These are phyloP conservation scores for Tolypocladium ophioglossoides DNA, from an alignment of 2,329 filamentous ascomycete genomes.

Conservation along the genomic window DNA sequence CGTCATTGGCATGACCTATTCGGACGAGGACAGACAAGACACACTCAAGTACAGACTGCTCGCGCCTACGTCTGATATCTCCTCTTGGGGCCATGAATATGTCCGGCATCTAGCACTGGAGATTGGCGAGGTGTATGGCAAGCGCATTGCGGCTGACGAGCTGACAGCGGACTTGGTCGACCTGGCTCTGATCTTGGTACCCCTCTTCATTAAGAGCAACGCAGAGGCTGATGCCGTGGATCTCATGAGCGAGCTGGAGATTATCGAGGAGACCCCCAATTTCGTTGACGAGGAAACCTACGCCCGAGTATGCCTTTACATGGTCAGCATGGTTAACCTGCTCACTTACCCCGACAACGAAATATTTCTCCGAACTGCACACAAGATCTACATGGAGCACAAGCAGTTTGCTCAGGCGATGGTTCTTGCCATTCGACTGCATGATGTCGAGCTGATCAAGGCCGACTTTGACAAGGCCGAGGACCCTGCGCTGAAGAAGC, in stretches of 20 bases:
- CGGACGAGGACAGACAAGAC: conserved; percentile 90
- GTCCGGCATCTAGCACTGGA: conserved; percentile 90
- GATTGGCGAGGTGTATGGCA: conserved; percentile 88
- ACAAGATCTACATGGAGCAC: conserved; percentile 88
- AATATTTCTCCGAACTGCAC: conserved; percentile 83
- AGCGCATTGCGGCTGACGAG: conserved; percentile 77
- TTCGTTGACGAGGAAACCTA: conserved; percentile 94
- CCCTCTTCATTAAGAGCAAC: conserved; percentile 93
- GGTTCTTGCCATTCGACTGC: conserved; percentile 84
- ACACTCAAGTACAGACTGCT: conserved; percentile 92
- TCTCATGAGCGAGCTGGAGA: conserved; percentile 92
- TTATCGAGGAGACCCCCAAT: conserved; percentile 82
- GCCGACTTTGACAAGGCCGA: conserved; percentile 70
- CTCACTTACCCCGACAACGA: conserved; percentile 97
- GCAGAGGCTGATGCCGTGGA: conserved; percentile 97
- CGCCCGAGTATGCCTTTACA: conserved; percentile 86
- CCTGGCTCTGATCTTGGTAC: conserved; percentile 74
- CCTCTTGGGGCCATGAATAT: conserved; percentile 98
- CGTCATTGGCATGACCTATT: conserved; percentile 97
- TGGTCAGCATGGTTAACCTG: conserved; percentile 97
- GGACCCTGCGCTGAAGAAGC: conserved; percentile 78
- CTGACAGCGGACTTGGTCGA: conserved; percentile 75
- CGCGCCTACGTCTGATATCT: conserved; percentile 82
- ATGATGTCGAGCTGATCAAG: conserved; percentile 75
- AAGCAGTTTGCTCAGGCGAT: conserved; percentile 90